Evolutionary conservation across 176 grass and related monocot genomes (phyloP).

Genomic region (Alloteropsis semialata): DNA sequence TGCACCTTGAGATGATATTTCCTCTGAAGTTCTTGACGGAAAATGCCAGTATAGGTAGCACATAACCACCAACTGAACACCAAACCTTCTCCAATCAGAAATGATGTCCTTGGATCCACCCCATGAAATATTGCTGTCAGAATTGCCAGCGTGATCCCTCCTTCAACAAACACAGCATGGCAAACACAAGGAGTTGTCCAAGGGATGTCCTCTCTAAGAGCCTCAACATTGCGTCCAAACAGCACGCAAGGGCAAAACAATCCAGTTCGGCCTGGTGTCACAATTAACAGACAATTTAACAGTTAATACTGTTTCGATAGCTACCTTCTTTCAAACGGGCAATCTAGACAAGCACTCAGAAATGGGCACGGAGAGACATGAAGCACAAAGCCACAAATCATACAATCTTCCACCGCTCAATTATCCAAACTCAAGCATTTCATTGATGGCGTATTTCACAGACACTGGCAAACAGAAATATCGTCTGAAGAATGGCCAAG

Average conservation of each 20-base stretch:
- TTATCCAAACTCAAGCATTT: not conserved
- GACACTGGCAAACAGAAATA: not conserved
- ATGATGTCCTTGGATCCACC: constrained; percentile 72
- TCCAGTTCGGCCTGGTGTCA: constrained; percentile 71
- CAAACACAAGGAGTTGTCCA: constrained; percentile 87
- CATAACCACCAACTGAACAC: constrained; percentile 94
- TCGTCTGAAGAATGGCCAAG: not conserved
- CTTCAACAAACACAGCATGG: constrained; percentile 89
- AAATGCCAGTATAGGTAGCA: constrained; percentile 82
- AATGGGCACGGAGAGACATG: not conserved
- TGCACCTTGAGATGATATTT: constrained; percentile 92
- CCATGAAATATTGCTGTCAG: constrained; percentile 83
- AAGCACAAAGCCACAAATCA: not conserved
- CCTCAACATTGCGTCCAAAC: constrained; percentile 87
- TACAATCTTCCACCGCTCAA: not conserved
- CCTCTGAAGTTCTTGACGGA: constrained; percentile 85
- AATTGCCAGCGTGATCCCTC: constrained; percentile 72
- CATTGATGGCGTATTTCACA: not conserved
- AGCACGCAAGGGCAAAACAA: constrained; percentile 87
- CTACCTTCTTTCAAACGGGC: not conserved
- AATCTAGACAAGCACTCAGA: not conserved
- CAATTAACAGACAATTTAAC: not conserved
- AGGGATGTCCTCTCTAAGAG: constrained; percentile 68
- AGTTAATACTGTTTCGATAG: not conserved
- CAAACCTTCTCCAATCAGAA: constrained; percentile 85